These are phyloP conservation scores for Sarocladium strictum DNA, from an alignment of 2,329 filamentous ascomycete species.

Conservation along the genomic window DNA sequence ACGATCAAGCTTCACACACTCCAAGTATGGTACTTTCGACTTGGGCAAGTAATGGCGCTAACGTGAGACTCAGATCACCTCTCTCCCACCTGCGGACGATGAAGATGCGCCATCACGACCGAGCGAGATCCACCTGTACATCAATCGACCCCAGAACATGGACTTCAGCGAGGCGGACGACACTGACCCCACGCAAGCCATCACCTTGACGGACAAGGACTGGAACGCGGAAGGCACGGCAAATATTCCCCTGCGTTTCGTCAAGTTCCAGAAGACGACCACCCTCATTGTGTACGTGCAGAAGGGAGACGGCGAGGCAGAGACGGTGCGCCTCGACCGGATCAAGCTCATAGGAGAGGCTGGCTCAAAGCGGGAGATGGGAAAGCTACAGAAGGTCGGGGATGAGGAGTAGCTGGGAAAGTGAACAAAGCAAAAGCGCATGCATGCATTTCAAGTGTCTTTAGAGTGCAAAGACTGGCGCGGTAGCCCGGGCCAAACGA, in stretches of 20 bases:
- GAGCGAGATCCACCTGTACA: constrained; percentile 76
- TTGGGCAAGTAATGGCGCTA: constrained; percentile 10
- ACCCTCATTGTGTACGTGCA: constrained; percentile 84
- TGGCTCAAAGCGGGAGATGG: constrained; percentile 87
- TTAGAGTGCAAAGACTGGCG: too few species aligned
- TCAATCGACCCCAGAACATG: constrained; percentile 82
- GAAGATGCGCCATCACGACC: constrained; percentile 77
- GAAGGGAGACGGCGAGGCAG: constrained; percentile 74
- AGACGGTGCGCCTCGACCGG: constrained; percentile 79
- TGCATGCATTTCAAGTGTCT: too few species aligned
- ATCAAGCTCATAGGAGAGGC: constrained; percentile 78
- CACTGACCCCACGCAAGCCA: constrained; percentile 70
- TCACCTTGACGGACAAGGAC: constrained; percentile 67
- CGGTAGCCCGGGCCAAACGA: too few species aligned
- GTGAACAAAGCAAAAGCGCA: too few species aligned
- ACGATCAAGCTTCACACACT: constrained; percentile 84
- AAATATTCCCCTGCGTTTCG: constrained; percentile 71
- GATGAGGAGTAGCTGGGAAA: constrained; percentile 41
- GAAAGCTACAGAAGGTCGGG: constrained; percentile 91
- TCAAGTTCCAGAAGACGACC: constrained; percentile 94
- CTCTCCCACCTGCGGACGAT: constrained; percentile 62
- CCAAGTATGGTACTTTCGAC: constrained; percentile 38
- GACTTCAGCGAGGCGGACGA: constrained; percentile 95
- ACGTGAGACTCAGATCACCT: constrained; percentile 63
- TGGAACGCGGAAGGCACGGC: constrained; percentile 79